Base-by-base conservation (phyloP, 768 basidiomycete genomes). In the Suillus luteus region DNA sequence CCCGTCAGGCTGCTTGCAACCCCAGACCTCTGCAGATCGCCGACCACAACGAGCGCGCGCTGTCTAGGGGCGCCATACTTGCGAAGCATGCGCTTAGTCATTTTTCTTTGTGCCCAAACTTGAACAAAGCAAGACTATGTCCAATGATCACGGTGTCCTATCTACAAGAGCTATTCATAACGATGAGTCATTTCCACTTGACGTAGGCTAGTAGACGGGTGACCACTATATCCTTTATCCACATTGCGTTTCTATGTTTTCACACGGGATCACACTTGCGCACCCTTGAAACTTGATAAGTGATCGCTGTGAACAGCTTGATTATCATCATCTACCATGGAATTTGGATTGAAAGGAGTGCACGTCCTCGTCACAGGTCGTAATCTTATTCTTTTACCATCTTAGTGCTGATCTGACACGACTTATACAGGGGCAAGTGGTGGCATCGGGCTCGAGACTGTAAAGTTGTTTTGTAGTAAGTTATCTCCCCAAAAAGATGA, bases 331-430 rank as follows among this genome's bases (percentile, higher is more conserved):
- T 40, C 24, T 38, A 24, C n/a, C 37, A 83, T 83, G 83, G 87
- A 91, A 71, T 76, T 91, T 5, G 83, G 80, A 24, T 76, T 91
- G 58, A 72, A 82, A 60, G 79, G 75, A 62, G 84, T 88, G 9
- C 89, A 91, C 72, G 88, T 90, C 44, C 79, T 91, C 19, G 80
- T 91, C 35, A 90, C 89, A 64, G 89, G 89, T 87, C 54, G 48
- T 27, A 12, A 35, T 24, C 0, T 10, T 31, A 38, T 37, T 17
- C 22, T 5, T 40, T 37, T 17, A 9, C 22, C 5, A 40, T 57
- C 15, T 11, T 9, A 27, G 37, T 27, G 15, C 38, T 57, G 2
- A 57, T 22, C 37, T 40, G 15, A 19, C 3, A 24, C 22, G 17
- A 15, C 22, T 22, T 7, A 9, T 19, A 57, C 71, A 87, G 91